Conservation (phyloP, 108 stramenopile species). For the Nitzschia sp. region DNA sequence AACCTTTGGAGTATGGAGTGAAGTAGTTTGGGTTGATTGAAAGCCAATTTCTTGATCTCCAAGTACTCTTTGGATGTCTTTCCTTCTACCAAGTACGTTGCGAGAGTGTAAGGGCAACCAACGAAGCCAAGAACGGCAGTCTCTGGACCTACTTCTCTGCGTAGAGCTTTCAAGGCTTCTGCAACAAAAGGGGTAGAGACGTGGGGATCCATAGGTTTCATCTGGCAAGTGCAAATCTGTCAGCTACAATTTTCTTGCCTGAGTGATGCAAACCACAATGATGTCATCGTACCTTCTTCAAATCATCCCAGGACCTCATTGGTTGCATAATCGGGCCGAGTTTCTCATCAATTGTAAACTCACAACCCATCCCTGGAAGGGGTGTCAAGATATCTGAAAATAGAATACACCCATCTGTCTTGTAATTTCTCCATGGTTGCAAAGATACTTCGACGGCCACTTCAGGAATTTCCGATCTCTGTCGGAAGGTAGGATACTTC, state of each 20-base stretch:
- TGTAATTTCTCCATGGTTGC: slow-evolving; percentile 94
- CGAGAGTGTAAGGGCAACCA: slow-evolving; percentile 98
- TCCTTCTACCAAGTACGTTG: slow-evolving; percentile 97
- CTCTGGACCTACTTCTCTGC: slow-evolving; percentile 79
- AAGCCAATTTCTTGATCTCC: slow-evolving; percentile 93
- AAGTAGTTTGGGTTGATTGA: slow-evolving; percentile 84
- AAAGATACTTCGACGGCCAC: slow-evolving; percentile 97
- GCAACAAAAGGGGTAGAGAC: slow-evolving; percentile 87
- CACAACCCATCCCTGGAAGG: slow-evolving; percentile 94
- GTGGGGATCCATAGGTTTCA: slow-evolving; percentile 83
- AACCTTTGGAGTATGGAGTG: slow-evolving; percentile 88
- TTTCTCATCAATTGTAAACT: slow-evolving; percentile 94
- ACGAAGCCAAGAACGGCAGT: slow-evolving; percentile 98
- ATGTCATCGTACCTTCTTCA: slow-evolving; percentile 53
- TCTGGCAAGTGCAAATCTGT: slow-evolving; percentile 30
- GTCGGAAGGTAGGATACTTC: slow-evolving; percentile 92
- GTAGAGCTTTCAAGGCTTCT: slow-evolving; percentile 83
- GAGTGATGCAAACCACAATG: not conserved
- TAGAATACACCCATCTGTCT: slow-evolving; percentile 97
- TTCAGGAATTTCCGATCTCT: slow-evolving; percentile 94
- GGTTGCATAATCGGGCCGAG: slow-evolving; percentile 78
- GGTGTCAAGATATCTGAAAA: slow-evolving; percentile 98
- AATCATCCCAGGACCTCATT: slow-evolving; percentile 75
- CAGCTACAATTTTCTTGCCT: not conserved
- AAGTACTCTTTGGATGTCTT: slow-evolving; percentile 92